These are phyloP conservation scores for Daldinia sp. DNA, from an alignment of 2,329 filamentous ascomycete genomes.

Conservation along the genomic window DNA sequence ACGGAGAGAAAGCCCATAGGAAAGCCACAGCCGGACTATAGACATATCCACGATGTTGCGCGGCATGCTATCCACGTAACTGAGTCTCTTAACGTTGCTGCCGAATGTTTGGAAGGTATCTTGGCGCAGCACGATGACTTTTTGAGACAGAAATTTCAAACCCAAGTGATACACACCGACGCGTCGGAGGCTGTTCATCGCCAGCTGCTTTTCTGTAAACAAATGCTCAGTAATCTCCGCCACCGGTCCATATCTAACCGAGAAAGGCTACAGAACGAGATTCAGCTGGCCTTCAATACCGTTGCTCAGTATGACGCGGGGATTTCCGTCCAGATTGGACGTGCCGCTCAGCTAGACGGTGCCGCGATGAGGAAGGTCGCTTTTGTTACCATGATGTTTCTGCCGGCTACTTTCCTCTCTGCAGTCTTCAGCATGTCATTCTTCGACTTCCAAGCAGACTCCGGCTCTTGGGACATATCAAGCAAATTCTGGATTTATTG, in stretches of 20 bases:
- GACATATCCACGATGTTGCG: slow-evolving; percentile 56
- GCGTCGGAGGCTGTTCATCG: slow-evolving; percentile 46
- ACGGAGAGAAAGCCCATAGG: slow-evolving; percentile 25
- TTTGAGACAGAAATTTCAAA: slow-evolving; percentile 11
- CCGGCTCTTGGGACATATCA: slow-evolving; percentile 46
- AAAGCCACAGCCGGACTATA: slow-evolving; percentile 53
- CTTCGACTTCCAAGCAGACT: slow-evolving; percentile 51
- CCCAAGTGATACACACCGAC: neutral
- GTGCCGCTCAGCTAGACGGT: slow-evolving; percentile 59
- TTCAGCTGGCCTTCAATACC: slow-evolving; percentile 64
- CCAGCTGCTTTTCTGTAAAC: slow-evolving; percentile 52
- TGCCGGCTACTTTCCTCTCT: slow-evolving; percentile 65
- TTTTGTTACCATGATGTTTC: slow-evolving; percentile 61
- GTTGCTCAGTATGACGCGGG: slow-evolving; percentile 58
- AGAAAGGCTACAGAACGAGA: slow-evolving; percentile 65
- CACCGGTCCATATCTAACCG: slow-evolving; percentile 56
- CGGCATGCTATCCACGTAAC: slow-evolving; percentile 60
- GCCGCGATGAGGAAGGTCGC: slow-evolving; percentile 65
- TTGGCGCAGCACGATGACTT: slow-evolving; percentile 49
- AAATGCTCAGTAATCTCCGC: slow-evolving; percentile 53
- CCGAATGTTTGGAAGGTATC: slow-evolving; percentile 52
- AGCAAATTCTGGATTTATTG: slow-evolving; percentile 52
- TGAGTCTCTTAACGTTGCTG: slow-evolving; percentile 57
- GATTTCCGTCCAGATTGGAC: slow-evolving; percentile 56
- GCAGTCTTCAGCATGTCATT: slow-evolving; percentile 62